Base-by-base conservation (phyloP, 225 moss, liverwort and hornwort genomes). In the Bryum argenteum region DNA sequence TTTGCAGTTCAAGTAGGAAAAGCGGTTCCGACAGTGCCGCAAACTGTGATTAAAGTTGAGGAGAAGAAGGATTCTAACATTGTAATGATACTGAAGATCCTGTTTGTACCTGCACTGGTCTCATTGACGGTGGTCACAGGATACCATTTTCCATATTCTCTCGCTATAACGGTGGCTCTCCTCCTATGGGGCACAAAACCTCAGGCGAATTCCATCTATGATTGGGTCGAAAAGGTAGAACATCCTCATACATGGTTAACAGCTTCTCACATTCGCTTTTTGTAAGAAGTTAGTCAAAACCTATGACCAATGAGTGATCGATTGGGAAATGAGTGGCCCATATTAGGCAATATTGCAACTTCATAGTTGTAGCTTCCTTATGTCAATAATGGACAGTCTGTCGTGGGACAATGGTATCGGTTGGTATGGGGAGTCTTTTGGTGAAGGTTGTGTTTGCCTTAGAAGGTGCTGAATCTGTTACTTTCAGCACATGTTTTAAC, bases 141-240 rank as follows among this genome's bases (percentile, higher is more conserved):
- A 44, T 93, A 85, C 80, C 81, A 83, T 38, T 88, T 90, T 65
- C 96, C 91, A 53, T 47, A 78, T 19, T 89, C 91, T 26, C 68
- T 93, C 40, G 65, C 88, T 73, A 76, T 86, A 44, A 81, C 85
- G 67, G 70, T 93, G 62, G 61, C 84, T 59, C 75, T 93, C 51
- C 88, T 96, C 48, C 67, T 96, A 79, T 96, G 93, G 91, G 89
- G 83, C 76, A 91, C 93, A 11, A 96, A 93, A 71, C 96, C 93
- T 3, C 84, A 69, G 54, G 84, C 93, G 47, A 74, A 83, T 61
- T 93, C 96, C 38, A 87, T 93, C 20, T 91, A 96, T 50, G 65
- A 84, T 22, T 96, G 96, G 93, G 91, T 91, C 74, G 91, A 92
- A 70, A 77, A 89, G 90, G 95, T 92, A 72, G 21, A 74, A 38